Conservation (phyloP, 169 alveolate species). For the Plasmodium yoelii region DNA sequence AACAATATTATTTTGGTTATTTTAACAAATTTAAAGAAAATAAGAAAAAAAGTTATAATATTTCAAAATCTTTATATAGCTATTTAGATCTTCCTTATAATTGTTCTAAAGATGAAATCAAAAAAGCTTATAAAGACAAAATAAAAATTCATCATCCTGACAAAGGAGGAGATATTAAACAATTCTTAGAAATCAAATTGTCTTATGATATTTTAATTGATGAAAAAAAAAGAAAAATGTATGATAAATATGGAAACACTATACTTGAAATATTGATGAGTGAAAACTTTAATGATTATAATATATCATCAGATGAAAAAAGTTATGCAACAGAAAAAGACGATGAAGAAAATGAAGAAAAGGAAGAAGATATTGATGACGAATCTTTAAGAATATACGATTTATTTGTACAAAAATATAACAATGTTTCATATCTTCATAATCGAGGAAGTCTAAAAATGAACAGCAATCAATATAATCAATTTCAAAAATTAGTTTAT, state of each 20-base stretch:
- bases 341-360: conserved; percentile 33
- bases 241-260: conserved; percentile 73
- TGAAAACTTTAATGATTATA: conserved; percentile 59
- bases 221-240: conserved; percentile 65
- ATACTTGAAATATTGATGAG: conserved; percentile 65
- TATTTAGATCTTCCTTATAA: conserved; percentile 54
- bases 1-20: neutral
- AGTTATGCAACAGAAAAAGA: conserved; percentile 30
- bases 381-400: conserved; percentile 45
- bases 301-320: conserved; percentile 65
- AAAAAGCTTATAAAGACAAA: conserved; percentile 71
- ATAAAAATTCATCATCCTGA: conserved; percentile 70
- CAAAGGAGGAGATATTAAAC: conserved; percentile 61
- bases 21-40: neutral
- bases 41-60: conserved; percentile 30
- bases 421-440: conserved; percentile 64
- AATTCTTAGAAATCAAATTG: conserved; percentile 57
- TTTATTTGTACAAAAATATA: conserved; percentile 52
- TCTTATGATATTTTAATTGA: conserved; percentile 62
- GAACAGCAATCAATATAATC: conserved; percentile 43
- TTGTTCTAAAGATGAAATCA: conserved; percentile 46
- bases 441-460: conserved; percentile 42
- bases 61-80: conserved; percentile 38
- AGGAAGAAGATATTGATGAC: conserved; percentile 14
- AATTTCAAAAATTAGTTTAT: conserved; percentile 59